These are phyloP conservation scores for Graphilbum sp. DNA, from an alignment of 2,329 filamentous ascomycete species.

Conservation along the genomic window DNA sequence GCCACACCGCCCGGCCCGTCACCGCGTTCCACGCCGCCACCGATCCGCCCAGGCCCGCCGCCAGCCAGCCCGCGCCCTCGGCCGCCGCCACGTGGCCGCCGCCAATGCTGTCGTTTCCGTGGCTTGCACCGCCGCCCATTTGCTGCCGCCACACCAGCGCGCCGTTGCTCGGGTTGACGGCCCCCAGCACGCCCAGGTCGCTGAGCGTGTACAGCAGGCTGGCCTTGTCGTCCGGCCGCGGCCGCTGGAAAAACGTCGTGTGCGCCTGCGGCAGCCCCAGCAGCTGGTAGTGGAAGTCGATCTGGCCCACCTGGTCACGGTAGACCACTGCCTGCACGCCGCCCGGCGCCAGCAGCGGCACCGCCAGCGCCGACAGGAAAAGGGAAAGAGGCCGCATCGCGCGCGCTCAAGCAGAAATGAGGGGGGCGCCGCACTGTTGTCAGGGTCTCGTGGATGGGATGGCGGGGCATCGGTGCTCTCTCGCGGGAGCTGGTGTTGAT, in stretches of 20 bases:
- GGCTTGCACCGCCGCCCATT: slow-evolving; percentile 27
- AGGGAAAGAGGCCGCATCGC: not conserved
- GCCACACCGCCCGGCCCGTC: slow-evolving; percentile 68
- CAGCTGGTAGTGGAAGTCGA: slow-evolving; percentile 87
- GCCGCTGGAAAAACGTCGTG: slow-evolving; percentile 90
- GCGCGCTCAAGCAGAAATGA: no score
- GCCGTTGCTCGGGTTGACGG: slow-evolving; percentile 77
- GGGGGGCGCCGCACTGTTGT: no score
- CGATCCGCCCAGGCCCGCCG: slow-evolving; percentile 52
- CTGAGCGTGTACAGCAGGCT: slow-evolving; percentile 85
- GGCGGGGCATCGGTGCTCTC: no score
- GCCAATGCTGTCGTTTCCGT: no score
- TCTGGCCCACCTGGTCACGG: slow-evolving; percentile 74
- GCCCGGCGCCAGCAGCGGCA: slow-evolving; percentile 6
- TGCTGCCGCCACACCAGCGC: slow-evolving; percentile 74
- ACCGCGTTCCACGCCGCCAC: slow-evolving; percentile 73
- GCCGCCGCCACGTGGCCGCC: slow-evolving; percentile 49
- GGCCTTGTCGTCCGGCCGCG: slow-evolving; percentile 64
- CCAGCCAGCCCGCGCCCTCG: slow-evolving; percentile 62
- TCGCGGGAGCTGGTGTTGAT: no score
- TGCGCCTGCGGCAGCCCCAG: slow-evolving; percentile 67
- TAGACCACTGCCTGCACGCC: slow-evolving; percentile 46
- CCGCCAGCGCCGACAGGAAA: not conserved
- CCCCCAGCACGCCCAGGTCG: slow-evolving; percentile 67
- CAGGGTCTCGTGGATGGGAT: no score